Percentiles rank a stretch among this genome's conserved stretches.
phyloP scores from a whole-genome alignment of 2,329 filamentous ascomycete species.

The Aspergillus cejpii region DNA sequence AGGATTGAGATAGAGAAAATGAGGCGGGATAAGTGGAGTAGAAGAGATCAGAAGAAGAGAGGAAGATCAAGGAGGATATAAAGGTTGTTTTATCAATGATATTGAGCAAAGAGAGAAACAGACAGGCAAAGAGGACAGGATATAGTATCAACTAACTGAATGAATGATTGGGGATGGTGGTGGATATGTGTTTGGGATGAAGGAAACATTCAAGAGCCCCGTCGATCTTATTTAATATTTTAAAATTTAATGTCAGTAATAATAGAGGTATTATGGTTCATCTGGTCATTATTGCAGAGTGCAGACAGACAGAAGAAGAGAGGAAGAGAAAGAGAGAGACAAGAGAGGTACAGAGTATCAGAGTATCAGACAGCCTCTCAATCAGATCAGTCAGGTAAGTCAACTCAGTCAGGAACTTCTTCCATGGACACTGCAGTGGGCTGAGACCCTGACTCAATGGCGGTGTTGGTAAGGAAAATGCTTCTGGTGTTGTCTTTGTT shows the following conservation, averaged over 20 bases:
- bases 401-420: conserved; percentile 2
- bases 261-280: conserved; percentile 1
- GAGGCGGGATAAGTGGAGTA: conserved; percentile 9
- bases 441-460: conserved; percentile 18
- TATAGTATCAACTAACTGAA: conserved; percentile 1
- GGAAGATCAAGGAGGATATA: conserved; percentile 18
- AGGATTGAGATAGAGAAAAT: conserved; percentile 3
- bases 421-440: conserved; percentile 12
- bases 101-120: conserved; percentile 13
- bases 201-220: neutral
- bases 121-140: conserved; percentile 1
- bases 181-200: conserved; percentile 5
- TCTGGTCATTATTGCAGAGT: neutral
- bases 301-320: conserved; percentile 7
- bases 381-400: neutral
- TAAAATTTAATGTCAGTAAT: conserved; percentile 4
- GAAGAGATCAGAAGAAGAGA: conserved; percentile 4
- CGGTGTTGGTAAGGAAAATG: conserved; percentile 4
- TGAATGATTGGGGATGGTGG: conserved; percentile 2
- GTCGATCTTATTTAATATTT: neutral
- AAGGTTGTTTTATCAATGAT: conserved; percentile 7
- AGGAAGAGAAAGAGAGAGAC: conserved; percentile 6
- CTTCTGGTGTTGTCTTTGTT: conserved; percentile 17
- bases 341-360: too few relatives aligned
- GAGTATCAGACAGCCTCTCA: conserved; percentile 3